Conservation (phyloP, 352 stramenopile species). For the Saprolegnia diclina region DNA sequence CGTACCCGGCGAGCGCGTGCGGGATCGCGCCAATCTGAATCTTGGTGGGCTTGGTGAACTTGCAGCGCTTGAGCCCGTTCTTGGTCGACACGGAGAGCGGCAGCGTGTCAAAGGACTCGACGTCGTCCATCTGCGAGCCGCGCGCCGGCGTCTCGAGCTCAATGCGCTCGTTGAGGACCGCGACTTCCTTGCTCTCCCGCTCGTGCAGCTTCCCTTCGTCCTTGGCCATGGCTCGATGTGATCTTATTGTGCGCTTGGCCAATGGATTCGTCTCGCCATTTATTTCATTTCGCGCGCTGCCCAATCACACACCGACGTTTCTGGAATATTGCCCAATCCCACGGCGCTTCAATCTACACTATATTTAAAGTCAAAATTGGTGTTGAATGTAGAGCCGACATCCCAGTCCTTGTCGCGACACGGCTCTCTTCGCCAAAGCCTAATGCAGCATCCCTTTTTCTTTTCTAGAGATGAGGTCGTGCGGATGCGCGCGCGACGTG, state of each 20-base stretch:
- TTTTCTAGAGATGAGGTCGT: too few species aligned
- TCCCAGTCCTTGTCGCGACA: too few species aligned
- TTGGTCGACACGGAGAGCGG: constrained; percentile 75
- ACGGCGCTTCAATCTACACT: too few species aligned
- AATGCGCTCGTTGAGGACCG: constrained; percentile 56
- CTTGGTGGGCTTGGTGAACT: constrained; percentile 80
- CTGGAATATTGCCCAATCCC: too few species aligned
- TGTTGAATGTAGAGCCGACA: too few species aligned
- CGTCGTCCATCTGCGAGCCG: constrained; percentile 68
- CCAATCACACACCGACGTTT: too few species aligned
- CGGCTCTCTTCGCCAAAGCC: too few species aligned
- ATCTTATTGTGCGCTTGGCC: neutral
- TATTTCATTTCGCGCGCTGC: constrained; percentile 16
- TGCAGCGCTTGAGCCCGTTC: constrained; percentile 58
- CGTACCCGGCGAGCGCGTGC: constrained; percentile 67
- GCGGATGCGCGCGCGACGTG: too few species aligned
- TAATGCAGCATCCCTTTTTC: too few species aligned
- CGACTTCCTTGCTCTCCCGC: constrained; percentile 63
- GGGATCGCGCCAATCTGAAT: constrained; percentile 87
- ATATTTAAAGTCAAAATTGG: too few species aligned
- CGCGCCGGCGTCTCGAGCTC: constrained; percentile 63
- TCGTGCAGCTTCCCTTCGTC: constrained; percentile 44
- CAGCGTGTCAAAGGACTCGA: constrained; percentile 77
- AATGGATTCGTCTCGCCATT: constrained; percentile 20
- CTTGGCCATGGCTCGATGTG: constrained; percentile 16